A percentile compares a stretch with the other conserved stretches of the same genome.
Evolutionary conservation across 495 filamentous ascomycete species (phyloP).

Genomic region (Emericellopsis terricola): DNA sequence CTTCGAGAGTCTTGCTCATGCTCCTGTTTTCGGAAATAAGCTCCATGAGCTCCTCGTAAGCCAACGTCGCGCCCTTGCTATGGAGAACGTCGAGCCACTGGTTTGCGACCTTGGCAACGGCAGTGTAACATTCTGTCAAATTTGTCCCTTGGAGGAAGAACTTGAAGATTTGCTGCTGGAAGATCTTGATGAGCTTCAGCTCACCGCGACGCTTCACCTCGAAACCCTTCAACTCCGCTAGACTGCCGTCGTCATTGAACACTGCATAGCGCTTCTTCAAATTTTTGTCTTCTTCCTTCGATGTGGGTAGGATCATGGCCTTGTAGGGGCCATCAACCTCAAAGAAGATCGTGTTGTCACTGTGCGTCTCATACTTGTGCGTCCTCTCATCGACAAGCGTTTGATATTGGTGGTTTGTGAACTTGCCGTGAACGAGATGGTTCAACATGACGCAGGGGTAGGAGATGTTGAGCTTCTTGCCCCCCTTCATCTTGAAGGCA

Average conservation of each 20-base stretch:
- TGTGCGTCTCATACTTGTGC: constrained; percentile 85
- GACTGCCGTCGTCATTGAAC: constrained; percentile 91
- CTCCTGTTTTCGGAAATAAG: constrained; percentile 97
- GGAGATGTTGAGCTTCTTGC: constrained; percentile 87
- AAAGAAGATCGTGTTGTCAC: constrained; percentile 98
- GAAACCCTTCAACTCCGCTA: constrained; percentile 97
- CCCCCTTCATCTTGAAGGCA: constrained; percentile 79
- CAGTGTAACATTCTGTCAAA: constrained; percentile 70
- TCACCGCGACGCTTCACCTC: constrained; percentile 97
- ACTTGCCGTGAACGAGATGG: constrained; percentile 84
- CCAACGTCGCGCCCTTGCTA: constrained; percentile 66
- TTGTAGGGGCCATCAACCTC: constrained; percentile 95
- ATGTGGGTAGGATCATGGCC: constrained; percentile 94
- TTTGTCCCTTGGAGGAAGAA: constrained; percentile 90
- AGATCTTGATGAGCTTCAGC: constrained; percentile 98
- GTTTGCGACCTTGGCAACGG: constrained; percentile 91
- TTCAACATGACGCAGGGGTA: constrained; percentile 99
- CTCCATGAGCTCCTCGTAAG: constrained; percentile 93
- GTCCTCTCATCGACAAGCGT: constrained; percentile 59
- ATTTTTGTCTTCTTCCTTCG: constrained; percentile 98
- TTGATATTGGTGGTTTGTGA: constrained; percentile 97
- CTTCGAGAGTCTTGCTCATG: constrained; percentile 90
- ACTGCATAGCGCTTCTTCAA: constrained; percentile 98
- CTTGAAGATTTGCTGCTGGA: constrained; percentile 97
- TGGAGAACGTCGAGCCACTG: constrained; percentile 90